Evolutionary conservation across 139 green algal genomes (phyloP).

Genomic region (Spirogloea muscicola): DNA sequence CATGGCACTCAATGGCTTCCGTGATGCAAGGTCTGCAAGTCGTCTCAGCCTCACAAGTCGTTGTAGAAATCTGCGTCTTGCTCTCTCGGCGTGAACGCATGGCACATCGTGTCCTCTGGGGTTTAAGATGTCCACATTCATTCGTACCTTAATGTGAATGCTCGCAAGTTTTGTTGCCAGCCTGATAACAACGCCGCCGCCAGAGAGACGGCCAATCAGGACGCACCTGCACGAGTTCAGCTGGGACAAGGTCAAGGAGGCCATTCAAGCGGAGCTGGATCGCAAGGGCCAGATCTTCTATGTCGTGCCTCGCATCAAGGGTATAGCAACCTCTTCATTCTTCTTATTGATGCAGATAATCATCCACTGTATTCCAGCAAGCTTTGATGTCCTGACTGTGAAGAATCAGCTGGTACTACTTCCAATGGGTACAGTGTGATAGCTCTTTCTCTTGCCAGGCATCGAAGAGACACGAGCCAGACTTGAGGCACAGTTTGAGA

Average conservation of each 20-base stretch:
- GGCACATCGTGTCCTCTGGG: too few relatives aligned
- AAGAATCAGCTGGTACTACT: too few relatives aligned
- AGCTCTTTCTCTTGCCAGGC: too few relatives aligned
- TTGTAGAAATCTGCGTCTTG: too few relatives aligned
- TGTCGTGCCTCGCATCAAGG: slow-evolving; percentile 39
- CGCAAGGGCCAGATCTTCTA: slow-evolving; percentile 48
- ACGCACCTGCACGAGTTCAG: slow-evolving; percentile 39
- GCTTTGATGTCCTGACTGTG: too few relatives aligned
- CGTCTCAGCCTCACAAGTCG: too few relatives aligned
- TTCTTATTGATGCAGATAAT: not conserved
- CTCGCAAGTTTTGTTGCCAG: too few relatives aligned
- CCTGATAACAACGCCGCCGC: slow-evolving; percentile 48
- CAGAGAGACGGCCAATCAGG: slow-evolving; percentile 45
- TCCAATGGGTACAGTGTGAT: too few relatives aligned
- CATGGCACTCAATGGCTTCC: slow-evolving; percentile 50
- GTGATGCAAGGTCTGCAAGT: slow-evolving; percentile 34
- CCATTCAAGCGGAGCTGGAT: slow-evolving; percentile 40
- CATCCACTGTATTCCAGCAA: slow-evolving; percentile 4
- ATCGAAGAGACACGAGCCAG: not conserved
- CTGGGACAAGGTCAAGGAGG: slow-evolving; percentile 7
- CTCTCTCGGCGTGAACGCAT: too few relatives aligned
- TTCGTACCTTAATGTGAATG: too few relatives aligned
- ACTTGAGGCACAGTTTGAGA: not conserved
- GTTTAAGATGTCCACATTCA: too few relatives aligned
- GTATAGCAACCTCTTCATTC: slow-evolving; percentile 8